Evolutionary conservation across 345 rosid genomes (phyloP).

Genomic region (Linum tenue): DNA sequence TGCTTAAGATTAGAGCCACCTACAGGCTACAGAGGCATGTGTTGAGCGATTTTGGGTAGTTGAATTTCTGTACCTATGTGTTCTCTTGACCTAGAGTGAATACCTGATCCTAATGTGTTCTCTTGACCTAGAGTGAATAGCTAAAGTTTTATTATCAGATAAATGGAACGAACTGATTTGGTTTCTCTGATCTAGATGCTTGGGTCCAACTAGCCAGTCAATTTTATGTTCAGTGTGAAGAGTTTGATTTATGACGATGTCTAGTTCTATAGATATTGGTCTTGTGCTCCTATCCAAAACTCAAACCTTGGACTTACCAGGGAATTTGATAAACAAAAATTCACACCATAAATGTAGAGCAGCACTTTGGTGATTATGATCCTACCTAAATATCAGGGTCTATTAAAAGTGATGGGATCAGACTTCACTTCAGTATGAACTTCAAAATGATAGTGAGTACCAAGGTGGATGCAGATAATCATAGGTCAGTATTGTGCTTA

Average conservation of each 20-base stretch:
- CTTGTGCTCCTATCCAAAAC: too few relatives aligned
- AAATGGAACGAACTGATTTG: neutral
- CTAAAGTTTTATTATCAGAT: too few relatives aligned
- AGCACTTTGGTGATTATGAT: too few relatives aligned
- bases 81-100: too few relatives aligned
- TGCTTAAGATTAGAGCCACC: neutral
- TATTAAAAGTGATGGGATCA: neutral
- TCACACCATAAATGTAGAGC: too few relatives aligned
- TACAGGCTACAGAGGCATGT: neutral
- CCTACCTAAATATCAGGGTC: too few relatives aligned
- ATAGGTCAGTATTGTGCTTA: neutral
- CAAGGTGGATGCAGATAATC: neutral
- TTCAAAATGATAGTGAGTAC: neutral
- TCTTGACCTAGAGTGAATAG: too few relatives aligned
- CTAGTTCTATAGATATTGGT: too few relatives aligned
- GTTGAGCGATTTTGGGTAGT: neutral
- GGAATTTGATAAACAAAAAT: too few relatives aligned
- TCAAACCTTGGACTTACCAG: too few relatives aligned
- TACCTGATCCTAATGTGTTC: too few relatives aligned
- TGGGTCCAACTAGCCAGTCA: neutral
- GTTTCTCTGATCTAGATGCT: neutral
- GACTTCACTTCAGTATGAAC: neutral
- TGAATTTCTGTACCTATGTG: neutral
- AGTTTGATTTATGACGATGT: too few relatives aligned
- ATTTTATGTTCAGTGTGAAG: neutral